A percentile compares a stretch with the other conserved stretches of the same genome.
These are phyloP conservation scores for Luzula sylvatica DNA, from an alignment of 176 grass and related monocot species.

Conservation along the genomic window DNA sequence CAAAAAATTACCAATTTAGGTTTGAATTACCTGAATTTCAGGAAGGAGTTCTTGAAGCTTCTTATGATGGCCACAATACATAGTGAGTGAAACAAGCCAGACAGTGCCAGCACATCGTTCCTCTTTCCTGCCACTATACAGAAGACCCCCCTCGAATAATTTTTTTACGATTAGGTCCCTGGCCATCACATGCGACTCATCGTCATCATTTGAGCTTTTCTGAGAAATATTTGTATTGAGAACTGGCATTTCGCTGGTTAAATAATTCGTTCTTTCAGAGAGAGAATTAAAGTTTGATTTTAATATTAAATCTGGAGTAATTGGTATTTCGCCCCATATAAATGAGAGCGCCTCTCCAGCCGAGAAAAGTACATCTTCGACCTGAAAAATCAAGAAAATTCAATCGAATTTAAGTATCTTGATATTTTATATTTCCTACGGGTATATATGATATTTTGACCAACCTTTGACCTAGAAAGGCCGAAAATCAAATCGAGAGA, in stretches of 20 bases:
- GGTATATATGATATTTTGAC: neutral
- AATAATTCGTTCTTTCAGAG: constrained; percentile 71
- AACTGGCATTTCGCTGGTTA: constrained; percentile 52
- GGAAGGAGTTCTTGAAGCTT: constrained; percentile 89
- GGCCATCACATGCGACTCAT: constrained; percentile 44
- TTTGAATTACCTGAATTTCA: constrained; percentile 62
- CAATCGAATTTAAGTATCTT: neutral
- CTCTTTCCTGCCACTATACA: constrained; percentile 95
- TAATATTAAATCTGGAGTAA: constrained; percentile 65
- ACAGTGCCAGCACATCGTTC: constrained; percentile 86
- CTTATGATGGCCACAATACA: constrained; percentile 83
- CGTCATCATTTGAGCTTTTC: constrained; percentile 38
- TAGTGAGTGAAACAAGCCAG: constrained; percentile 87
- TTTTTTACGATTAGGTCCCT: constrained; percentile 70
- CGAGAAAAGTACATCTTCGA: constrained; percentile 94
- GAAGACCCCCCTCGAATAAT: constrained; percentile 56
- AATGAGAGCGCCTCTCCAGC: constrained; percentile 86
- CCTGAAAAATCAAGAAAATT: no score
- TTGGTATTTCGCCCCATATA: constrained; percentile 90
- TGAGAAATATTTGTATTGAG: constrained; percentile 21
- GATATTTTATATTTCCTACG: no score
- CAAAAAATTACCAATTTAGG: neutral
- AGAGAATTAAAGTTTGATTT: constrained; percentile 85
- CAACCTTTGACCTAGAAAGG: constrained; percentile 84
- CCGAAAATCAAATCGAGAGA: constrained; percentile 81